Base-by-base conservation (phyloP, 768 basidiomycete species). In the Lactarius trivialis region DNA sequence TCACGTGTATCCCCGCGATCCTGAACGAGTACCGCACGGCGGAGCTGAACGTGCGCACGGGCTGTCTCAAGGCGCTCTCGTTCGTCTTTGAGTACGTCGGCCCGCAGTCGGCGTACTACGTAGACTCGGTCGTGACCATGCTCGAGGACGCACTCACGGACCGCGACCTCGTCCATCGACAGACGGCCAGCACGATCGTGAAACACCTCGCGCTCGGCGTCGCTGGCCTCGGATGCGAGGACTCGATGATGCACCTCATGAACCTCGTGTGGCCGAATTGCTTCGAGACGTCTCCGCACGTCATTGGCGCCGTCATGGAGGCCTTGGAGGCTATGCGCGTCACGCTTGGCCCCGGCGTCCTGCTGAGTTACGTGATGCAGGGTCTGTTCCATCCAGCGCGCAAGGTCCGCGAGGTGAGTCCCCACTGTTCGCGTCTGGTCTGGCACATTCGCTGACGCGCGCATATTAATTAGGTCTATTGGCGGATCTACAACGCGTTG, bases 1-100 rank as follows among this genome's bases (percentile, higher is more conserved):
- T 98, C 82, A 99, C 96, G 0, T 98, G 96, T 74, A 98, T 99
- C 61, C 97, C 97, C 2, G 97, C 96, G 17, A 97, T 99, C 69
- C 82, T 99, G 34, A 98, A 97, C 76, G 97, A 99, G 72, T 99
- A 98, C 74, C 89, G 96, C 56, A 98, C 96, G 5, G 93, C 95
- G 1, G 97, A 99, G 71, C 82, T 99, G 65, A 99, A 99, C 74
- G 97, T 99, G 53, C 90, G 97, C 57, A 99, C 96, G 3, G 97
- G 97, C 63, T 99, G 97, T 82, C 80, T 99, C 66, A 99, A 98
- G 74, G 96, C 97, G 1, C 81, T 99, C 21, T 95, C 97, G 1
- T 99, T 98, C 81, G 92, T 99, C 58, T 99, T 98, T 72, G 97
- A 98, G 81, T 99, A 99, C 70, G 95, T 98, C 67, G 97, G 97